These are phyloP conservation scores for Dendrobium nobile DNA, from an alignment of 106 monocot species.

Conservation along the genomic window DNA sequence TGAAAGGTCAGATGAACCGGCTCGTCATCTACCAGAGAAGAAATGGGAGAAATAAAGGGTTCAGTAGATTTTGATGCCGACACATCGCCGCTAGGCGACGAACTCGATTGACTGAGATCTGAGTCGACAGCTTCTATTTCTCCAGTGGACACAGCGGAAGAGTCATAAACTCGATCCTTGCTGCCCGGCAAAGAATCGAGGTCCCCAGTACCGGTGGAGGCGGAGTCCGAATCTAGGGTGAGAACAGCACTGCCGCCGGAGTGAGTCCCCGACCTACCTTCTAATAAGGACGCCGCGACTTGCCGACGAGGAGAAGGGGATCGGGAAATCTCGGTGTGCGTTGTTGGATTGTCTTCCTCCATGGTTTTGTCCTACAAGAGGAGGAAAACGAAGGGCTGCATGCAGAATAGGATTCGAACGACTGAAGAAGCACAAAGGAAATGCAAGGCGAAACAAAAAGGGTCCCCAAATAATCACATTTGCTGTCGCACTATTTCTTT, in stretches of 20 bases:
- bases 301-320: background rate
- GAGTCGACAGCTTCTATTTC: slow-evolving; percentile 25
- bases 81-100: background rate
- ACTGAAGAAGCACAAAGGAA: background rate
- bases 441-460: background rate
- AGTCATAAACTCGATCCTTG: background rate
- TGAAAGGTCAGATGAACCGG: background rate
- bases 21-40: background rate
- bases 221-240: slow-evolving; percentile 7
- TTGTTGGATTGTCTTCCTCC: slow-evolving; percentile 29
- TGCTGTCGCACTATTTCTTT: too few relatives aligned
- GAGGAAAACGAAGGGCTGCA: background rate
- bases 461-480: background rate
- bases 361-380: background rate
- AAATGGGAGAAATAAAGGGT: background rate
- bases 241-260: slow-evolving; percentile 33
- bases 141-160: slow-evolving; percentile 23
- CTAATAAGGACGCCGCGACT: background rate
- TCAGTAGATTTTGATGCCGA: background rate
- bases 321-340: background rate
- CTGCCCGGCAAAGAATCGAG: background rate
- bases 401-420: background rate
- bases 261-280: slow-evolving; percentile 8
- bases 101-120: background rate
- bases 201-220: background rate